phyloP scores from a whole-genome alignment of 1,284 basidiomycete species.

The Cutaneotrichosporon spelunceum region DNA sequence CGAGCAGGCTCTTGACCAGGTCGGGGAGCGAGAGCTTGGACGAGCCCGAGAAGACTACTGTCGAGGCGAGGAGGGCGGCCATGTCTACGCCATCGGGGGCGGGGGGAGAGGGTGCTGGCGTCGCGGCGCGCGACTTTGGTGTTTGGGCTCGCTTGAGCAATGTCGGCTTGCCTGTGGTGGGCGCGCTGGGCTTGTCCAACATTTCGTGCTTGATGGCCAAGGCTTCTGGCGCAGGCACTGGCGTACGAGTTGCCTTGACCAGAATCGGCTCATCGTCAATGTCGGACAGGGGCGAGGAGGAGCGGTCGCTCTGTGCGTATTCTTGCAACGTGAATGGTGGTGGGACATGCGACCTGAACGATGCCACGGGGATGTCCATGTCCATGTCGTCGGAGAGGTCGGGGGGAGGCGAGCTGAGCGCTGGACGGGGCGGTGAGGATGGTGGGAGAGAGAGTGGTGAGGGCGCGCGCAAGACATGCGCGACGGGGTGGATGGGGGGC shows the following conservation, averaged over 20 bases:
- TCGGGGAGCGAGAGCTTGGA: conserved; percentile 50
- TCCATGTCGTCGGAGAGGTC: conserved; percentile 19
- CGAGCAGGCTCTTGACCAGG: conserved; percentile 50
- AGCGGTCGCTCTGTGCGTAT: neutral
- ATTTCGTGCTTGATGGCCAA: conserved; percentile 20
- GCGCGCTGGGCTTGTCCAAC: conserved; percentile 4
- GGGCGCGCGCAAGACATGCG: neutral
- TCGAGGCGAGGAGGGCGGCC: conserved; percentile 47
- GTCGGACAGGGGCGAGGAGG: conserved; percentile 20
- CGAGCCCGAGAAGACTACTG: conserved; percentile 51
- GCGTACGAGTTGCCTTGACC: neutral
- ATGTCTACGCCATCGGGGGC: conserved; percentile 42
- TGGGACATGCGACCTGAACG: neutral
- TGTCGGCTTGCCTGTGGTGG: neutral
- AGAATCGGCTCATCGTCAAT: conserved; percentile 4
- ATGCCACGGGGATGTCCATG: neutral
- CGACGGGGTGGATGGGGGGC: neutral
- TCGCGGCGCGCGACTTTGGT: conserved; percentile 11
- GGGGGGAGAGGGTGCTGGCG: conserved; percentile 16
- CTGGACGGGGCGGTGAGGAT: conserved; percentile 18
- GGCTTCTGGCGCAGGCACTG: conserved; percentile 1
- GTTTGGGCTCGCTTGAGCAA: neutral
- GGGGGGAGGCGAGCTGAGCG: conserved; percentile 15
- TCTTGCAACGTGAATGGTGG: neutral
- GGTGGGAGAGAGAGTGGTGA: conserved; percentile 23